Conservation (phyloP, 305 asterid genomes). For the Rubia occidens region DNA sequence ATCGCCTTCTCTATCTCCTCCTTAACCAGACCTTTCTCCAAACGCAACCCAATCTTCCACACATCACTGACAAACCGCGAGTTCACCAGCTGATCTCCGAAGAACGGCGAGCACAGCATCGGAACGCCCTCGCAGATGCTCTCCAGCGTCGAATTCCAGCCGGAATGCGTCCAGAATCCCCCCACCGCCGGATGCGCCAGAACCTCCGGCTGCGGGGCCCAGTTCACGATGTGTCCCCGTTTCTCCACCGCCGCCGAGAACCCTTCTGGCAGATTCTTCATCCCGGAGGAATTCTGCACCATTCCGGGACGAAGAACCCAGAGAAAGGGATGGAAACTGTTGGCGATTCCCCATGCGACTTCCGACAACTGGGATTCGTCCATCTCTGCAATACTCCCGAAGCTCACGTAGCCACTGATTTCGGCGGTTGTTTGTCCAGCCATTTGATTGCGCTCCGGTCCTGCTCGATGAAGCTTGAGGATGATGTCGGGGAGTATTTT, state of each 20-base stretch:
- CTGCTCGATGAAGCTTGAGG: slow-evolving; percentile 36
- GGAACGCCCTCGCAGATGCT: slow-evolving; percentile 47
- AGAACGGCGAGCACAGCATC: slow-evolving; percentile 41
- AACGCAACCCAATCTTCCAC: slow-evolving; percentile 36
- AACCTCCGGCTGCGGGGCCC: slow-evolving; percentile 56
- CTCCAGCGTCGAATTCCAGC: slow-evolving; percentile 60
- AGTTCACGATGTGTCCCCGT: slow-evolving; percentile 35
- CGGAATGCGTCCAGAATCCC: slow-evolving; percentile 50
- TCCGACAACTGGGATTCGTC: slow-evolving; percentile 19
- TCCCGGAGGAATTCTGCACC: slow-evolving; percentile 29
- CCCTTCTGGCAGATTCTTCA: slow-evolving; percentile 22
- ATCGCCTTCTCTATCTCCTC: slow-evolving; percentile 27
- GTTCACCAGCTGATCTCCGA: slow-evolving; percentile 42
- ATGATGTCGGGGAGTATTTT: slow-evolving; percentile 34
- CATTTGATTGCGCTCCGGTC: slow-evolving; percentile 37
- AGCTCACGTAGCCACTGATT: slow-evolving; percentile 47
- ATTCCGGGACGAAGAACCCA: slow-evolving; percentile 48
- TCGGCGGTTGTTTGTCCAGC: slow-evolving; percentile 34
- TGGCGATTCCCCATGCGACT: slow-evolving; percentile 43
- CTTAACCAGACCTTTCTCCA: slow-evolving; percentile 38
- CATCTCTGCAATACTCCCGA: slow-evolving; percentile 43
- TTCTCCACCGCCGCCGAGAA: slow-evolving; percentile 18
- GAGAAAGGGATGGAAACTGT: slow-evolving; percentile 36
- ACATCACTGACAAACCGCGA: slow-evolving; percentile 33
- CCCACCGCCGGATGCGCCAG: slow-evolving; percentile 40